Base-by-base conservation (phyloP, 306 rosid species). In the Parietaria judaica region DNA sequence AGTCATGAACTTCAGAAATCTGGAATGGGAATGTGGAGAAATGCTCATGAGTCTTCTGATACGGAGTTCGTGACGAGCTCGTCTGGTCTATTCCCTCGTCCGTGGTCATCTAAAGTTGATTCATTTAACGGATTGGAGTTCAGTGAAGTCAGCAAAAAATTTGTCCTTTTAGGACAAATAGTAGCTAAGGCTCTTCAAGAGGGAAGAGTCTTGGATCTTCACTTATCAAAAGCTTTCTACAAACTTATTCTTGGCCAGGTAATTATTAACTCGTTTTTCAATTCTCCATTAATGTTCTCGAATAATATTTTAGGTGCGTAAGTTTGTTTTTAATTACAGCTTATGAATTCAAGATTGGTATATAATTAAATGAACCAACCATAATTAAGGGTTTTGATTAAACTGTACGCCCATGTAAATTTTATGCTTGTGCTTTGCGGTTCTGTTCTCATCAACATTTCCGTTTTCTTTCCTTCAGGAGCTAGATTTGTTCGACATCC, bases 181-280 rank as follows among this genome's bases (percentile, higher is more conserved):
- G 85, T 89, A 50, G 97, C 91, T 51, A 94, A 84, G 80, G 90
- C 94, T 34, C 91, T 94, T 81, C 94, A 83, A 68, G 97, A 94
- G 73, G 95, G 94, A 72, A 85, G 99, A 70, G 88, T 94, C 66
- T 74, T 94, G 85, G 99, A 94, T 83, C 77, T 94, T 38, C 79
- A 84, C 70, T 86, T 94, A 78, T 89, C 97, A 14, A 86, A 81
- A 81, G 84, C 95, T 65, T 94, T 94, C 72, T 94, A 94, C 71
- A 88, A 83, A 78, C 79, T 89, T 72, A 71, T 89, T 62, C 90
- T 89, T 65, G 97, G 95, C 62, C 87, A 84, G 97, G 99, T 94
- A 81, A 36, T 54, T 23, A 23, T 23, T 17, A 54, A 43, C 50
- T 66, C 60, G 38, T 31, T 76, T 65, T 36, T 65, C 17, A 16